Base-by-base conservation (phyloP, 495 filamentous ascomycete species). In the Xylaria telfairii region DNA sequence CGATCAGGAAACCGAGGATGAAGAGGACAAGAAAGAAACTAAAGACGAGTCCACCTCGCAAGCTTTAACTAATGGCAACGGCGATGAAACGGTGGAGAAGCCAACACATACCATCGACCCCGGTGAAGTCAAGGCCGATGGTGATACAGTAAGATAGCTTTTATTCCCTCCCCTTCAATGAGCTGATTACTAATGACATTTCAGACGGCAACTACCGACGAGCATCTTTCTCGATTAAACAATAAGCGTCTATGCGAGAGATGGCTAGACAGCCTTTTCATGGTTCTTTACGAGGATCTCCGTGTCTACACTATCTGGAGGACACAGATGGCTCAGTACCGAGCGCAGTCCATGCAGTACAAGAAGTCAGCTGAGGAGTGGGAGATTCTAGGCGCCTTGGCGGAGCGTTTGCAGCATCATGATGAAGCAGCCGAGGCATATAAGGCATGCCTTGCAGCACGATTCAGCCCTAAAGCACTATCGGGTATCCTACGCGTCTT, bases 301-400 rank as follows among this genome's bases (percentile, higher is more conserved):
- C 93, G 96, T 37, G 94, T 99, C 67, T 99, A 98, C 82, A 98
- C 96, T 47, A 98, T 99, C 78, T 99, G 96, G 96, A 91, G 96
- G 47, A 97, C 96, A 3, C 96, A 98, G 81, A 93, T 98, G 89
- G 92, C 93, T 5, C 95, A 97, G 73, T 95, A 91, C 75, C 90
- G 92, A 26, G 92, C 95, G 54, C 94, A 97, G 78, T 89, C 92
- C 47, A 91, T 95, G 75, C 91, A 93, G 57, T 98, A 98, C 84
- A 95, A 93, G 81, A 99, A 98, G 81, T 94, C 92, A 3, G 90
- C 96, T 10, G 93, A 96, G 70, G 96, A 99, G 80, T 98, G 95
- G 96, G 96, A 99, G 81, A 97, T 99, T 68, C 90, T 99, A 2
- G 96, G 96, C 64, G 93, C 94, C 74, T 85, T 99, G 34, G 95